Evolutionary conservation across 176 grass and related monocot species (phyloP), one percentile per base, ranked within the genome.

Genomic region (Phoenix dactylifera): DNA sequence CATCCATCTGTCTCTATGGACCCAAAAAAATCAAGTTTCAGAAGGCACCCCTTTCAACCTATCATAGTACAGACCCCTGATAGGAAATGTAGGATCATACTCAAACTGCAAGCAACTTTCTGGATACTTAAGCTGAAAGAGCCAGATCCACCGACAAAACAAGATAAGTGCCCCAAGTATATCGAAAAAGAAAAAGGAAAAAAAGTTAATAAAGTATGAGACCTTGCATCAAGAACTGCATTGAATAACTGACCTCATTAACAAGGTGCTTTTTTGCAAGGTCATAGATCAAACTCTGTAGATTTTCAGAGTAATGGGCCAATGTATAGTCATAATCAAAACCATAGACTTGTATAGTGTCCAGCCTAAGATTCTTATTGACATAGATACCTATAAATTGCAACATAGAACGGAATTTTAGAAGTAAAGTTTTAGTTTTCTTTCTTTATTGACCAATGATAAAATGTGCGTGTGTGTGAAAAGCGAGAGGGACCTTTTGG

Each of bases 271-370:
- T 92, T 74, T 92, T 98, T 35, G 93, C 93, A 54, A 92, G 87
- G 60, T 98, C 84, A 23, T 98, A 98, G 62, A 92, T 89, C 64
- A 98, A 67, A 66, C 77, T 74, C 49, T 92, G 81, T 49, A 98
- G 59, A 59, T 98, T 78, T 20, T 85, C 88, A 0, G 88, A 74
- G 80, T 98, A 98, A 73, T 89, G 93, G 0, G 84, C 83, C 25
- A 98, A 73, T 4, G 93, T 98, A 79, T 98, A 98, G 73, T 98
- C 87, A 18, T 92, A 98, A 77, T 98, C 93, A 32, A 98, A 98
- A 51, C 93, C 93, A 39, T 92, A 98, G n/a, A 98, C 88, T 20
- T 98, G 84, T 24, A 98, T 68, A 66, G 82, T 81, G 0, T 86
- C 87, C 35, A 98, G 68, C 18, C 89, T 92, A 26, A 92, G 69